These are phyloP conservation scores for Penicillium glabrum DNA, from an alignment of 2,329 filamentous ascomycete species.

Conservation along the genomic window DNA sequence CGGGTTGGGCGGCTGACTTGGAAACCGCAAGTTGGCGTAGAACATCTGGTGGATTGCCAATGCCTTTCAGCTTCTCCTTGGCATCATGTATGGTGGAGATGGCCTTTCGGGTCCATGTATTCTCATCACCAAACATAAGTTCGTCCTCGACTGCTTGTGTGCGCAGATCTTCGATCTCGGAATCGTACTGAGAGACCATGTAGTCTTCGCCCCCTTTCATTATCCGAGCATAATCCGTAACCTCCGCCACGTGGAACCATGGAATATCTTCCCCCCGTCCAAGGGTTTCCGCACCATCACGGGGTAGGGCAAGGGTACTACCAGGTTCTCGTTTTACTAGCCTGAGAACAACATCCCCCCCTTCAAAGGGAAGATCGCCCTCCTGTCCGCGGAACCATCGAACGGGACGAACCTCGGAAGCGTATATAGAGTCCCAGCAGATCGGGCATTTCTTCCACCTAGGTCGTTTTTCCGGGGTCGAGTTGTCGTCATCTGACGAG, in stretches of 20 bases:
- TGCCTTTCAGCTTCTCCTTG: conserved; percentile 71
- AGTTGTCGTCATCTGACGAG: conserved; percentile 70
- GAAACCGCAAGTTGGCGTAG: conserved; percentile 52
- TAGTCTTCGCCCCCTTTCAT: conserved; percentile 94
- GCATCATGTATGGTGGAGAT: conserved; percentile 70
- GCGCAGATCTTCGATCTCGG: conserved; percentile 72
- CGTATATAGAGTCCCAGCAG: conserved; percentile 89
- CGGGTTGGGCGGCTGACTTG: conserved; percentile 49
- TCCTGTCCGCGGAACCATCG: conserved; percentile 91
- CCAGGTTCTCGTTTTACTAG: conserved; percentile 77
- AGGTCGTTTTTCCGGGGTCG: conserved; percentile 64
- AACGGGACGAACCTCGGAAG: conserved; percentile 85
- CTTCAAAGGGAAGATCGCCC: conserved; percentile 73
- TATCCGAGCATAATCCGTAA: conserved; percentile 89
- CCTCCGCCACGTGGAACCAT: conserved; percentile 93
- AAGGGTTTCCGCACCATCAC: conserved; percentile 73
- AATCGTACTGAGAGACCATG: conserved; percentile 76
- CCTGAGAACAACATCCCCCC: conserved; percentile 84
- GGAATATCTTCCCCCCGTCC: conserved; percentile 74
- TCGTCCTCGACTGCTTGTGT: conserved; percentile 86
- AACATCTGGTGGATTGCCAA: conserved; percentile 63
- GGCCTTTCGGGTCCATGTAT: conserved; percentile 88
- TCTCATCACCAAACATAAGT: conserved; percentile 85
- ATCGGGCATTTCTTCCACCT: conserved; percentile 96
- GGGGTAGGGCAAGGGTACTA: conserved; percentile 83